A percentile compares a stretch with the other conserved stretches of the same genome.
phyloP scores from a whole-genome alignment of 345 rosid species.

The Gossypium longicalyx region DNA sequence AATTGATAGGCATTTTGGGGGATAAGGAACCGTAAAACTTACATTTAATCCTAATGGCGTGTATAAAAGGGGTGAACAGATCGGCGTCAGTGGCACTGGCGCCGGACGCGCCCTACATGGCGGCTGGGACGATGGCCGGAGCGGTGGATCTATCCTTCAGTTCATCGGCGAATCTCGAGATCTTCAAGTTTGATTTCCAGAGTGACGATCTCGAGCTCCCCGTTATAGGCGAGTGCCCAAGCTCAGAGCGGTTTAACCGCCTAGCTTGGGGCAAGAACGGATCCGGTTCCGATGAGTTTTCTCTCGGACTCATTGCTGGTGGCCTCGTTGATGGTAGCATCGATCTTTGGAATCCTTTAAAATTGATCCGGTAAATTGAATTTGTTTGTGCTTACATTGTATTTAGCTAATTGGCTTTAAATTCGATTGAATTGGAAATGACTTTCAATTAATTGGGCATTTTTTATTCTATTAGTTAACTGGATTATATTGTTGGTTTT shows the following conservation, averaged over 20 bases:
- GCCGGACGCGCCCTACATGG: slow-evolving; percentile 95
- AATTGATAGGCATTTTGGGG: slow-evolving; percentile 1
- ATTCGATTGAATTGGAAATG: slow-evolving; percentile 11
- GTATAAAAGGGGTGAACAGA: slow-evolving; percentile 80
- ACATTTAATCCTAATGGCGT: slow-evolving; percentile 49
- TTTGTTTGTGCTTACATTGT: background rate
- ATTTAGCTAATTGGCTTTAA: background rate
- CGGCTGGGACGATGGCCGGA: slow-evolving; percentile 99
- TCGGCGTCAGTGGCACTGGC: slow-evolving; percentile 96
- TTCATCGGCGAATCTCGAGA: slow-evolving; percentile 88
- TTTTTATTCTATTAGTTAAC: background rate
- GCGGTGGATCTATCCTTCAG: slow-evolving; percentile 97
- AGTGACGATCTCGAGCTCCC: slow-evolving; percentile 81
- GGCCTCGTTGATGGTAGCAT: slow-evolving; percentile 92
- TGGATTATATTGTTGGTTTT: background rate
- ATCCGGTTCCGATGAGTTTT: slow-evolving; percentile 72
- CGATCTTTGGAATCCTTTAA: slow-evolving; percentile 79
- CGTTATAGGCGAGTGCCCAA: slow-evolving; percentile 68
- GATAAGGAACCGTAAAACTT: background rate
- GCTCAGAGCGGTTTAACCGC: slow-evolving; percentile 94
- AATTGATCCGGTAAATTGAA: slow-evolving; percentile 61
- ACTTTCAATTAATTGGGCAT: background rate
- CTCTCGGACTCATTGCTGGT: slow-evolving; percentile 89
- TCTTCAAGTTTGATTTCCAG: slow-evolving; percentile 94
- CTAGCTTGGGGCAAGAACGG: slow-evolving; percentile 94